phyloP scores from a whole-genome alignment of 345 rosid genomes.

The Eutrema japonicum region DNA sequence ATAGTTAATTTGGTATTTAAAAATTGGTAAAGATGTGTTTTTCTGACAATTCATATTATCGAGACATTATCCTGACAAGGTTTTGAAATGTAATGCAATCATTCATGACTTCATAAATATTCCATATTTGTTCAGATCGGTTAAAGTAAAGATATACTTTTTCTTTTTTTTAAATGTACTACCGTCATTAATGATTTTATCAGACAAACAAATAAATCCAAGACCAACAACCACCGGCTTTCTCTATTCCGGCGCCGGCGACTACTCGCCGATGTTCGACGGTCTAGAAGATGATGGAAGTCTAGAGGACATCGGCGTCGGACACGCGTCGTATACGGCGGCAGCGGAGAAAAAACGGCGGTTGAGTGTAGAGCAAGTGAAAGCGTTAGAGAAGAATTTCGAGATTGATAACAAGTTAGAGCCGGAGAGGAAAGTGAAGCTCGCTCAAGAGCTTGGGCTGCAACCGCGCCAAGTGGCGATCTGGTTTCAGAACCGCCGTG shows the following conservation, averaged over 20 bases:
- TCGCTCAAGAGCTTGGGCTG: constrained; percentile 81
- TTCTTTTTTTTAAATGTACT: not conserved
- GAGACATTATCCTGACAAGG: constrained; percentile 38
- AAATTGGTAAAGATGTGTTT: not conserved
- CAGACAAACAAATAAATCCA: constrained; percentile 69
- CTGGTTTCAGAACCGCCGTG: constrained; percentile 94
- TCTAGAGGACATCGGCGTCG: constrained; percentile 42
- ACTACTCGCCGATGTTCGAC: constrained; percentile 63
- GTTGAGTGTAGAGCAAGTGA: constrained; percentile 75
- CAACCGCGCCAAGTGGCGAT: constrained; percentile 90
- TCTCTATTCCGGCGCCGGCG: constrained; percentile 48
- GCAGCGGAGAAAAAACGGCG: constrained; percentile 73
- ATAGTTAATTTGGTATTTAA: not conserved
- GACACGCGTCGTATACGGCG: constrained; percentile 25
- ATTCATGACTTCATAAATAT: constrained; percentile 29
- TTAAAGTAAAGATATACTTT: not conserved
- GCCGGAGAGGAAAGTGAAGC: constrained; percentile 77
- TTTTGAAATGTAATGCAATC: constrained; percentile 26
- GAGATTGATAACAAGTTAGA: constrained; percentile 89
- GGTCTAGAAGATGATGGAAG: constrained; percentile 60
- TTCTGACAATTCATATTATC: constrained; percentile 36
- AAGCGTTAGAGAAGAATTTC: constrained; percentile 83
- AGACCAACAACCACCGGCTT: constrained; percentile 55
- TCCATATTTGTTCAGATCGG: constrained; percentile 7
- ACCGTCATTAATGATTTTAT: constrained; percentile 3